Conservation (phyloP, 257 asterid species). For the Solanum bukasovii region DNA sequence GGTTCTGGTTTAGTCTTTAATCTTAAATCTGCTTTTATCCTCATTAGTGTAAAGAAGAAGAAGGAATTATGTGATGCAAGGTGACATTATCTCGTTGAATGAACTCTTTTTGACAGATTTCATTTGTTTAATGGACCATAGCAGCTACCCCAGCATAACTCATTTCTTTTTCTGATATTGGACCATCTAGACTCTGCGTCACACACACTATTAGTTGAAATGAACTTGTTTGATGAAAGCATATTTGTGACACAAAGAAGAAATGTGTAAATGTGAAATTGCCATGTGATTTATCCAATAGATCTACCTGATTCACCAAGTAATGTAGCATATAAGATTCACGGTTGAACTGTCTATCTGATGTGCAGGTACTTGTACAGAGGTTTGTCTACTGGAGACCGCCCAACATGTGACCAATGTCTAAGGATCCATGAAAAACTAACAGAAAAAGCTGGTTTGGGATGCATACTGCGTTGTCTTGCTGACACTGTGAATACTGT, state of each 20-base stretch:
- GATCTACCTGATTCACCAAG: neutral
- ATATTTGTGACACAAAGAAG: neutral
- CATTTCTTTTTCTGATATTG: neutral
- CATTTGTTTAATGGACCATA: neutral
- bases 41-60: neutral
- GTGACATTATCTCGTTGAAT: neutral
- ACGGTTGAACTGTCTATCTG: neutral
- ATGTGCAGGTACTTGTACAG: slow-evolving; percentile 76
- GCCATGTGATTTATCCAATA: neutral
- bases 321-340: neutral
- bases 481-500: slow-evolving; percentile 83
- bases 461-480: slow-evolving; percentile 79
- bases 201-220: neutral
- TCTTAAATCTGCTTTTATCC: neutral
- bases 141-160: neutral
- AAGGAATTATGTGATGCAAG: neutral
- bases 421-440: slow-evolving; percentile 81
- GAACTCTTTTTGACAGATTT: neutral
- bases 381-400: slow-evolving; percentile 95
- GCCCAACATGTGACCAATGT: slow-evolving; percentile 98
- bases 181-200: neutral
- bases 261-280: neutral
- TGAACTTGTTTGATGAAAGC: neutral
- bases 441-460: slow-evolving; percentile 90
- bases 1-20: neutral